Base-by-base conservation (phyloP, 371 early-diverging fungal genomes). In the Conidiobolus incongruus region DNA sequence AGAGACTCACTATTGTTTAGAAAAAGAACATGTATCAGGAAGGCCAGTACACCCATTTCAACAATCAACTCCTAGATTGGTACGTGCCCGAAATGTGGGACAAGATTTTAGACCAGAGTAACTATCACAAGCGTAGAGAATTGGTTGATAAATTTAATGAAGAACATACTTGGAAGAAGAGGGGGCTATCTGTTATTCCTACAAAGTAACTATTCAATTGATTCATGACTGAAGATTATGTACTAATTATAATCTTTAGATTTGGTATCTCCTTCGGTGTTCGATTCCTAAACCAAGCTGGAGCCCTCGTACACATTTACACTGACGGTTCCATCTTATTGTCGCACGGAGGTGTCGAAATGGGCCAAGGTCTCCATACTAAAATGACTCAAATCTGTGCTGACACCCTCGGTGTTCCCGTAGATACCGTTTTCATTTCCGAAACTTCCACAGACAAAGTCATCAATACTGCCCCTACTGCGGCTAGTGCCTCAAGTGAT, bases 341-440 rank as follows among this genome's bases (percentile, higher is more conserved):
- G 1, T 59, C 73, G 6, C 81, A 81, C 50, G 80, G 80, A 42
- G 82, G 84, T 26, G 74, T 77, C 7, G 84, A 83, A 49, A 83
- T 83, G 78, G 84, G 81, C 29, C 80, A 81, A 54, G 83, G 83
- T 7, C 51, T 82, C 41, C 76, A 81, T 50, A 80, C 80, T 12
- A 81, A 81, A 59, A 72, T 78, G 74, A 60, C 72, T 24, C 74
- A 74, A 56, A 59, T 80, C 28, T 70, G 71, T 12, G 75, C 79
- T 12, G 70, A 78, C 51, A 70, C 66, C 0, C 66, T 82, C 21
- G 51, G 58, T 15, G 52, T 79, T 40, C 70, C 75, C 11, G 54
- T 77, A 26, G 53, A 59, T 4, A 52, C 56, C 40, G 63, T 79
- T n/a, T 71, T 71, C 44, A 58, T 77, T 26, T 68, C 64, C 46